A percentile compares a stretch with the other conserved stretches of the same genome.
Conservation (phyloP, 2,329 filamentous ascomycete genomes). For the Colletotrichum magnum region DNA sequence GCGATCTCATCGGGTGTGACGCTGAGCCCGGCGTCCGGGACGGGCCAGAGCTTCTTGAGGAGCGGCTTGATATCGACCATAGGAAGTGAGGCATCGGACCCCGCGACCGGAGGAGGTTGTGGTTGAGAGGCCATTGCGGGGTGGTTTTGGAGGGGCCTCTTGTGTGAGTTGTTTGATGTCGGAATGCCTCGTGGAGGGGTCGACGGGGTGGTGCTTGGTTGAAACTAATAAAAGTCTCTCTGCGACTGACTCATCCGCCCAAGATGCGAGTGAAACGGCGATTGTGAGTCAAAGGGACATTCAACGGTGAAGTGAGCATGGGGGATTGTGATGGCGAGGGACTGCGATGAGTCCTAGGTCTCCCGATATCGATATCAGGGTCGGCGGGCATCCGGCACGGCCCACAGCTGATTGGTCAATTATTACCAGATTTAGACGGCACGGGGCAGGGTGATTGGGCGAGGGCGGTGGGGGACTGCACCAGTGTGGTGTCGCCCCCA, state of each 20-base stretch:
- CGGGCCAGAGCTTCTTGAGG: conserved; percentile 80
- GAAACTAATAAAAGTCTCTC: neutral
- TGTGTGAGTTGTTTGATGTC: neutral
- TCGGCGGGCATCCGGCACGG: conserved; percentile 13
- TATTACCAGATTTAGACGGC: conserved; percentile 30
- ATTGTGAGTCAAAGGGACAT: conserved; percentile 32
- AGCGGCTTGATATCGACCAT: conserved; percentile 76
- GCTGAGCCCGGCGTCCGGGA: conserved; percentile 55
- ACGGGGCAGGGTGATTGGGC: conserved; percentile 28
- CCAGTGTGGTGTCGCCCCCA: neutral
- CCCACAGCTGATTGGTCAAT: conserved; percentile 36
- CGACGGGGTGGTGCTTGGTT: neutral
- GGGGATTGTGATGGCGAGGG: conserved; percentile 1
- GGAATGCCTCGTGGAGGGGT: neutral
- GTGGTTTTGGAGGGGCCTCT: neutral
- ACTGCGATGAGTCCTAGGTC: neutral
- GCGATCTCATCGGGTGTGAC: conserved; percentile 88
- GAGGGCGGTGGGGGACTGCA: neutral
- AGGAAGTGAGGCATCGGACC: conserved; percentile 49
- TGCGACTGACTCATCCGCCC: conserved; percentile 4
- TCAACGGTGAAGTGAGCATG: conserved; percentile 7
- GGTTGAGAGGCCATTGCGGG: conserved; percentile 50
- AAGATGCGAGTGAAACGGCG: neutral
- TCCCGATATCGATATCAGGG: conserved; percentile 11
- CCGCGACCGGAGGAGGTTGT: conserved; percentile 37